These are phyloP conservation scores for Steccherinum ochraceum DNA, from an alignment of 768 basidiomycete genomes.

Conservation along the genomic window DNA sequence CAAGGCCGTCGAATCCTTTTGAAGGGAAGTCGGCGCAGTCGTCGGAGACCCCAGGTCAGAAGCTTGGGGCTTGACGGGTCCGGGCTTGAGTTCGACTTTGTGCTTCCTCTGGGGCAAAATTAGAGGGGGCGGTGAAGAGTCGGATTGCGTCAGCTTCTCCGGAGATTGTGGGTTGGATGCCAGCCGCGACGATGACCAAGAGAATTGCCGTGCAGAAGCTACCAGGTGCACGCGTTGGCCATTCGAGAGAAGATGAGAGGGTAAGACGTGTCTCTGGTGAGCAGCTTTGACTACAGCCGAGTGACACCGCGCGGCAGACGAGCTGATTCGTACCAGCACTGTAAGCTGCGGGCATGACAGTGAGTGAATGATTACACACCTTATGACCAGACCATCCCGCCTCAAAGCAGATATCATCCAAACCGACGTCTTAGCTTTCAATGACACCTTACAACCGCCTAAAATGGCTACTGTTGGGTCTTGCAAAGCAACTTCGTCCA, in stretches of 20 bases:
- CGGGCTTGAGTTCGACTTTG: constrained; percentile 59
- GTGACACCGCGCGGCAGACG: not conserved
- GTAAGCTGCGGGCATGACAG: not conserved
- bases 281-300: not conserved
- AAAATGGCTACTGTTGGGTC: too few relatives aligned
- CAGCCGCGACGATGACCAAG: not conserved
- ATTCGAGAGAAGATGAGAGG: not conserved
- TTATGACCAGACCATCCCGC: constrained; percentile 32
- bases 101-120: constrained; percentile 22
- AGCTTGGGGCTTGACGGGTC: constrained; percentile 41
- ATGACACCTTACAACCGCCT: too few relatives aligned
- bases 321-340: not conserved
- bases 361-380: constrained; percentile 23
- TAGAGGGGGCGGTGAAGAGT: not conserved
- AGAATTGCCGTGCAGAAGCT: not conserved
- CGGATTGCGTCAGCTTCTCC: not conserved
- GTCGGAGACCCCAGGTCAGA: constrained; percentile 23
- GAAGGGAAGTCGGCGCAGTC: constrained; percentile 8
- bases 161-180: not conserved
- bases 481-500: too few relatives aligned
- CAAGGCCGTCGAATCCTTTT: constrained; percentile 7
- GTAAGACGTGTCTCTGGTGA: not conserved
- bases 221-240: not conserved
- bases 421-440: too few relatives aligned
- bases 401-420: constrained; percentile 34